Percentiles rank a stretch among this genome's conserved stretches.
Evolutionary conservation across 768 basidiomycete genomes (phyloP).

Genomic region (Naganishia vishniacii): DNA sequence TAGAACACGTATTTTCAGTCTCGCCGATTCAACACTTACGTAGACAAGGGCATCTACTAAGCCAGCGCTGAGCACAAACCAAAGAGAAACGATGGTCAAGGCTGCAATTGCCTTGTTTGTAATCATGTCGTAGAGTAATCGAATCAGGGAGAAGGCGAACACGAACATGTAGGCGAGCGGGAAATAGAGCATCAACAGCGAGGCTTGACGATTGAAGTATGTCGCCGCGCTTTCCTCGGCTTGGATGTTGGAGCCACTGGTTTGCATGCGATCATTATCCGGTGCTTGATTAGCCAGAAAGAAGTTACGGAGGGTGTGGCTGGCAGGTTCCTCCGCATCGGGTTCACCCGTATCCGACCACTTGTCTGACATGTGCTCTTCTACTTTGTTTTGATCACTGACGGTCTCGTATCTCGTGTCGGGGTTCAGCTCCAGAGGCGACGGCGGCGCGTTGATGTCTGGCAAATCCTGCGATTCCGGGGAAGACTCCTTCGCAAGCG

Average conservation of each 20-base stretch:
- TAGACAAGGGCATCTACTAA: slow-evolving; percentile 43
- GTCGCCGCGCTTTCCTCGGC: slow-evolving; percentile 39
- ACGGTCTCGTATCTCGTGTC: neutral
- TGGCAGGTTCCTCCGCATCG: neutral
- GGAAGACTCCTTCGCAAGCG: neutral
- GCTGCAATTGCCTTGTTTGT: slow-evolving; percentile 29
- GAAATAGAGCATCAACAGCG: slow-evolving; percentile 47
- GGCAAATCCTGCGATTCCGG: neutral
- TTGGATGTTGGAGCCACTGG: slow-evolving; percentile 7
- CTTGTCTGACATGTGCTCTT: neutral
- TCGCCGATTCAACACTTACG: slow-evolving; percentile 32
- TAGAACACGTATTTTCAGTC: neutral
- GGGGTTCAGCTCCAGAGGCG: neutral
- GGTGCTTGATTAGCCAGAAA: slow-evolving; percentile 38
- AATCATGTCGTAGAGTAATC: slow-evolving; percentile 46
- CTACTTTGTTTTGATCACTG: neutral
- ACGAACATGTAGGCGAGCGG: slow-evolving; percentile 45
- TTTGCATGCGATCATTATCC: slow-evolving; percentile 17
- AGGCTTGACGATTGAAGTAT: slow-evolving; percentile 48
- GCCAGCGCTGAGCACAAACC: slow-evolving; percentile 45
- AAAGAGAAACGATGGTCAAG: slow-evolving; percentile 36
- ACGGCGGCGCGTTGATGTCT: neutral
- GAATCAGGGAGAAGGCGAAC: slow-evolving; percentile 42
- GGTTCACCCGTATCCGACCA: neutral
- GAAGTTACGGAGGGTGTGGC: slow-evolving; percentile 40